A percentile compares a stretch with the other conserved stretches of the same genome.
phyloP scores from a whole-genome alignment of 306 rosid species.

The Senna tora region DNA sequence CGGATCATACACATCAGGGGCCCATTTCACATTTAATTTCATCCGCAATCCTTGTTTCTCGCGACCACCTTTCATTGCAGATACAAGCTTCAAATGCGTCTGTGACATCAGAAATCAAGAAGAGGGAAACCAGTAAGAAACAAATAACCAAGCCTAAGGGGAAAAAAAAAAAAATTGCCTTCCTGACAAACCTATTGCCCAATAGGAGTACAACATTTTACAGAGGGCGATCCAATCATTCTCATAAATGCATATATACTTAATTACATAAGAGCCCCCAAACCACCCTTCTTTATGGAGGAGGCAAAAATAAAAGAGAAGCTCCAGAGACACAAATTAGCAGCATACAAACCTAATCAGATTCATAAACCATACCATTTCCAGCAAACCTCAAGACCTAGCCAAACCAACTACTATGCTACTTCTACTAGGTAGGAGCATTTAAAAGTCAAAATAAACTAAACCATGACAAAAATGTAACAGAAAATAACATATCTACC shows the following conservation, averaged over 20 bases:
- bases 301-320: too few species aligned
- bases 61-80: conserved; percentile 88
- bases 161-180: conserved; percentile 32
- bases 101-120: conserved; percentile 38
- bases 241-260: neutral
- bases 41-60: conserved; percentile 40
- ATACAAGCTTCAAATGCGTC: conserved; percentile 62
- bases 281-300: too few species aligned
- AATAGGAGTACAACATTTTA: too few species aligned
- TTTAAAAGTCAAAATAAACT: too few species aligned
- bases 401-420: neutral
- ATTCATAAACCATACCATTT: neutral
- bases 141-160: neutral
- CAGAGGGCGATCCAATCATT: too few species aligned
- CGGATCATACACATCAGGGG: conserved; percentile 91
- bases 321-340: conserved; percentile 1
- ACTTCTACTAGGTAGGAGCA: too few species aligned
- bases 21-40: conserved; percentile 78
- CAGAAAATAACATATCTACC: too few species aligned
- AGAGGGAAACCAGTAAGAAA: conserved; percentile 18
- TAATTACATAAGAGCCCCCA: neutral
- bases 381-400: too few species aligned
- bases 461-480: too few species aligned
- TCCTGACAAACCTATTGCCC: neutral
- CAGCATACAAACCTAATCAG: neutral